Conservation (phyloP, 2,329 filamentous ascomycete genomes). For the Nemania diffusa region DNA sequence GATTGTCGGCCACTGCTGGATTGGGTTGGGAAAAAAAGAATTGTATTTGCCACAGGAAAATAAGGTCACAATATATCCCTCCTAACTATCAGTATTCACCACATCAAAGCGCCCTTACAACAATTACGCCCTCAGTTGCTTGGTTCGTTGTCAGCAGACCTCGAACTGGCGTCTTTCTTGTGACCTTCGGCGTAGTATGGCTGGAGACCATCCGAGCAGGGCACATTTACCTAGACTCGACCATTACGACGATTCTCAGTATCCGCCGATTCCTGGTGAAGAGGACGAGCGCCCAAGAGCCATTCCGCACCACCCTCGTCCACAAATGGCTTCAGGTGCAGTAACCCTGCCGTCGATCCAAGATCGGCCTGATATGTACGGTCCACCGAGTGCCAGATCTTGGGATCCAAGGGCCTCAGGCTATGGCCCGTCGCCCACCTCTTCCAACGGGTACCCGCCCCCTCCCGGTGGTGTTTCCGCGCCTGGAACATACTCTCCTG, state of each 20-base stretch:
- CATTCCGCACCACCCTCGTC: conserved; percentile 45
- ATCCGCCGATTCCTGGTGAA: conserved; percentile 56
- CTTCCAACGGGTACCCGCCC: conserved; percentile 60
- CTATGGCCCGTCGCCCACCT: conserved; percentile 56
- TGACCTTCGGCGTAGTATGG: conserved; percentile 51
- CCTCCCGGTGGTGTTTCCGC: conserved; percentile 41
- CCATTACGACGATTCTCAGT: conserved; percentile 54
- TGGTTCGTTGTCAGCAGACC: conserved; percentile 41
- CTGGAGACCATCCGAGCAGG: conserved; percentile 52
- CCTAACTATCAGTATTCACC: conserved; percentile 15
- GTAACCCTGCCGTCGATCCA: conserved; percentile 63
- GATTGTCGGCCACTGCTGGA: conserved; percentile 23
- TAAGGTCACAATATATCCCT: conserved; percentile 16
- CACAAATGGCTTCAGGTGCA: conserved; percentile 55
- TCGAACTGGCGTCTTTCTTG: conserved; percentile 47
- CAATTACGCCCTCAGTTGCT: conserved; percentile 32
- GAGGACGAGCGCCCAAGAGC: conserved; percentile 54
- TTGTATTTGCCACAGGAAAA: conserved; percentile 23
- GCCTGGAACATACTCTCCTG: conserved; percentile 44
- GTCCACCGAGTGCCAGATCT: conserved; percentile 37
- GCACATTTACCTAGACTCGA: conserved; percentile 50
- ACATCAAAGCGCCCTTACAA: conserved; percentile 17
- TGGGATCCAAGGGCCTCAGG: conserved; percentile 51
- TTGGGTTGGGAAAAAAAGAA: conserved; percentile 24
- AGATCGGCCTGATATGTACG: conserved; percentile 53